A percentile compares a stretch with the other conserved stretches of the same genome.
phyloP scores from a whole-genome alignment of 2,329 filamentous ascomycete species.

The Allantophomopsis cytisporea region DNA sequence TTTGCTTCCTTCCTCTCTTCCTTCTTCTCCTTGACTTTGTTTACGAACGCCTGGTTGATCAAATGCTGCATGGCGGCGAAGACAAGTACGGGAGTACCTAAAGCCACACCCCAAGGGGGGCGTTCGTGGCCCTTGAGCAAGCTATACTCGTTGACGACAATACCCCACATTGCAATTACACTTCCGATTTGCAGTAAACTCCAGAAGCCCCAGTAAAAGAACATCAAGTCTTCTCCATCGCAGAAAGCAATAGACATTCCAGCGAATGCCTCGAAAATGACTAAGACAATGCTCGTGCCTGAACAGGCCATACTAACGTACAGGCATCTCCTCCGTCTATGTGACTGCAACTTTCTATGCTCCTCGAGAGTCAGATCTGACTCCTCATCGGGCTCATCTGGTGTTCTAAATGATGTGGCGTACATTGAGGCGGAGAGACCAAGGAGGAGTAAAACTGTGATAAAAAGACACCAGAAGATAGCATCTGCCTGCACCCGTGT shows the following conservation, averaged over 20 bases:
- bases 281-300: constrained; percentile 25
- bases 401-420: background rate
- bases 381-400: background rate
- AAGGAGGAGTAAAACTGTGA: constrained; percentile 27
- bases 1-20: background rate
- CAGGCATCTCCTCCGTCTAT: constrained; percentile 20
- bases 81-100: constrained; percentile 42
- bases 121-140: constrained; percentile 30
- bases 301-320: constrained; percentile 29
- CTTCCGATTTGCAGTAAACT: constrained; percentile 42
- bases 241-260: constrained; percentile 27
- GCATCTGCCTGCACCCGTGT: constrained; percentile 27
- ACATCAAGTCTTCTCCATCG: constrained; percentile 41
- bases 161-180: constrained; percentile 38
- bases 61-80: constrained; percentile 18
- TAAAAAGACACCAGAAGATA: constrained; percentile 32
- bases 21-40: background rate
- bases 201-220: constrained; percentile 44
- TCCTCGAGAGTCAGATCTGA: background rate
- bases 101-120: constrained; percentile 41
- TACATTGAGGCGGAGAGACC: constrained; percentile 23
- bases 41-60: background rate
- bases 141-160: constrained; percentile 34
- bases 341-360: constrained; percentile 1
- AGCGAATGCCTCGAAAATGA: constrained; percentile 39